These are phyloP conservation scores for Lentinula boryana DNA, from an alignment of 768 basidiomycete species.

Conservation along the genomic window DNA sequence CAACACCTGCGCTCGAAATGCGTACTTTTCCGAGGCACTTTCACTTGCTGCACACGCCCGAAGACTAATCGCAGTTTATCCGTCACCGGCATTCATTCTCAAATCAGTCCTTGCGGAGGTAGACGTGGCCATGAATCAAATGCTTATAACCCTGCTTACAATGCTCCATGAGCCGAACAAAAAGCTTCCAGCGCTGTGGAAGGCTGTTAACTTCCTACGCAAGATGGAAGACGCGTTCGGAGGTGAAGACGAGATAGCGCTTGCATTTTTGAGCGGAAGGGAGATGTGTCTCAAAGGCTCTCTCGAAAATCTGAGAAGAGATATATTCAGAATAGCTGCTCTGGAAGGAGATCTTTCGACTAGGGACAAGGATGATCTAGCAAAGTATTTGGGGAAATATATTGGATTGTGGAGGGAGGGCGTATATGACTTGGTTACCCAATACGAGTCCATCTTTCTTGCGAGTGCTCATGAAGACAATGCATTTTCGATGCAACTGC, in stretches of 20 bases:
- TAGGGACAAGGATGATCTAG: conserved; percentile 63
- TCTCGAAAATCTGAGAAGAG: conserved; percentile 47
- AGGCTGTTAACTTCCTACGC: conserved; percentile 81
- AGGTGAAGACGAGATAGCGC: conserved; percentile 70
- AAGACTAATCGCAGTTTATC: conserved; percentile 36
- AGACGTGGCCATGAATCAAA: conserved; percentile 59
- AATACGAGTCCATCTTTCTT: conserved; percentile 86
- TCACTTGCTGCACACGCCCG: conserved; percentile 73
- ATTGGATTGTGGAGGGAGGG: conserved; percentile 90
- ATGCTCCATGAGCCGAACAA: conserved; percentile 75
- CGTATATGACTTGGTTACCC: conserved; percentile 87
- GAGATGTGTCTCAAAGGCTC: conserved; percentile 55
- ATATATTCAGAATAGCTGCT: conserved; percentile 28
- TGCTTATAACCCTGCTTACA: conserved; percentile 73
- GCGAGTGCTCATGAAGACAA: conserved; percentile 39
- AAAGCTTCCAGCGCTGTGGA: conserved; percentile 87
- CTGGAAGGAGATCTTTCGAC: conserved; percentile 38
- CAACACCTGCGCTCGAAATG: conserved; percentile 90
- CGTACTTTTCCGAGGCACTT: conserved; percentile 88
- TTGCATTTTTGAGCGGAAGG: conserved; percentile 77
- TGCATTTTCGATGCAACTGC: conserved; percentile 28
- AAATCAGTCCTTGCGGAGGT: conserved; percentile 62
- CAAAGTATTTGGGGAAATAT: conserved; percentile 77
- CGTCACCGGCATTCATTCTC: conserved; percentile 43
- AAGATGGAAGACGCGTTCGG: conserved; percentile 55